Evolutionary conservation across 2,329 filamentous ascomycete genomes (phyloP), one percentile per base, ranked within the genome.

Genomic region (Fusarium chlamydosporum): DNA sequence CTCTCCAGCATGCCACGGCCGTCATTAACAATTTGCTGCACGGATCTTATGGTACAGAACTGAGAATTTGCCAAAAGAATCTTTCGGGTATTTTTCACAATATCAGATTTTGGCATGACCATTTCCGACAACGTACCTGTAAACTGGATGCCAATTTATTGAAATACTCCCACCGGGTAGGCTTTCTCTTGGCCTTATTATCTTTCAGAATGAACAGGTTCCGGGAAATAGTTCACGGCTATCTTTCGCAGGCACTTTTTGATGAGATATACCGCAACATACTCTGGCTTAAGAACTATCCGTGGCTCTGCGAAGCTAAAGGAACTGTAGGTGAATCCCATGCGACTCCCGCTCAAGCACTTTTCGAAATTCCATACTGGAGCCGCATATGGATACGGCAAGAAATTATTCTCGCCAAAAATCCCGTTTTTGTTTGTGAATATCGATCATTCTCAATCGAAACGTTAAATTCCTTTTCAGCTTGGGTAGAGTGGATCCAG

Each of bases 311-410:
- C 13, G 47, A 42, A 31, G 37, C 42, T 11, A 8, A 26, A 34
- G 31, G 13, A 16, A 2, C 29, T 27, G 23, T 16, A 7, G 43
- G 31, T 6, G 13, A 33, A 37, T n/a, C 29, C 29, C 31, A 12
- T n/a, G 4, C 5, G 7, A 13, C 20, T 15, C 42, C 11, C 20
- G 47, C 26, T 3, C 15, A 23, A 26, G n/a, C 27, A n/a, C 37
- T 52, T 9, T 41, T 52, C 13, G 37, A 42, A 11, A 1, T 37
- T 5, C 15, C 34, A 4, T 64, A 60, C 15, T 64, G 56, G 61
- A 27, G 26, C 6, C 61, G 61, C 4, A 45, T 60, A 7, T 64
- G 61, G 61, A 51, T 60, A 16, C 42, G 52, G 11, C 61, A 64
- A 46, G 61, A 64, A 26, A 29, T 60, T 4, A 47, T 59, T 16